phyloP scores from a whole-genome alignment of 202 grass and related monocot species.

The Panicum hallii region DNA sequence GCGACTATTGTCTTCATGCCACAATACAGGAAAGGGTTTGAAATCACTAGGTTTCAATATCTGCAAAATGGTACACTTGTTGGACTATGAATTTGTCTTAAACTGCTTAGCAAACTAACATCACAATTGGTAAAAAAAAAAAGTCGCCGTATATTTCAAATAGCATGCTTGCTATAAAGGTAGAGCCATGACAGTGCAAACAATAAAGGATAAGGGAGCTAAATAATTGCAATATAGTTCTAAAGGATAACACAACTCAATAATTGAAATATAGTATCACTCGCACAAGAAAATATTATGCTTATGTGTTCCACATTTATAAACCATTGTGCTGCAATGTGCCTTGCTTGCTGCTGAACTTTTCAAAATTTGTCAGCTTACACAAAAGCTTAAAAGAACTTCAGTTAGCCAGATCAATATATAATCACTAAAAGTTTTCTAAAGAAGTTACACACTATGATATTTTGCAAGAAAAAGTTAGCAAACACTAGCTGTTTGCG shows the following conservation, averaged over 20 bases:
- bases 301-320: not conserved
- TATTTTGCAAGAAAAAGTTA: not conserved
- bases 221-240: constrained; percentile 20
- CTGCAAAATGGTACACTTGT: constrained; percentile 58
- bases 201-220: not conserved
- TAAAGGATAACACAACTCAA: not conserved
- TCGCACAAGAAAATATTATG: not conserved
- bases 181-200: not conserved
- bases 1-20: constrained; percentile 94
- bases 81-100: constrained; percentile 49
- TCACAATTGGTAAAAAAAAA: not conserved
- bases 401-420: not conserved
- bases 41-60: constrained; percentile 83
- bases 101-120: constrained; percentile 22
- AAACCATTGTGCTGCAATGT: not conserved
- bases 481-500: not conserved
- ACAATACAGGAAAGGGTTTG: constrained; percentile 91
- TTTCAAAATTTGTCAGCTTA: constrained; percentile 16
- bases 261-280: constrained; percentile 7
- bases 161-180: constrained; percentile 26
- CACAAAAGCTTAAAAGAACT: constrained; percentile 17
- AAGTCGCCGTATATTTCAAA: constrained; percentile 19
- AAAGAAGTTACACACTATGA: not conserved
- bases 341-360: constrained; percentile 1
- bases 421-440: not conserved